Evolutionary conservation across 352 stramenopile species (phyloP).

Genomic region (Globisporangium abappressorium): DNA sequence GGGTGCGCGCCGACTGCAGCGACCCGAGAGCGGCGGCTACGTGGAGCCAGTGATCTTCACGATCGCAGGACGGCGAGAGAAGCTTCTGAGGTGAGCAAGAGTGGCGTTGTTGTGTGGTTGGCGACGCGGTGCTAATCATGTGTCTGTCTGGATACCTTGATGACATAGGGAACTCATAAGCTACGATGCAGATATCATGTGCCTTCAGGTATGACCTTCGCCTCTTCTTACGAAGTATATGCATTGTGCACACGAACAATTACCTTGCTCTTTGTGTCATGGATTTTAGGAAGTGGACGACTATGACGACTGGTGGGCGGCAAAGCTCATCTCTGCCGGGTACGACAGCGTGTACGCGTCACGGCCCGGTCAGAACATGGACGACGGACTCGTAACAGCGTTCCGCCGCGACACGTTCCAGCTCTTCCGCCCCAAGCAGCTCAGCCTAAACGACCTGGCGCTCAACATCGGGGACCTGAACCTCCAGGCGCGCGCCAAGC

Average conservation of each 20-base stretch:
- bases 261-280: not conserved
- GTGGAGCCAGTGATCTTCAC: constrained; percentile 51
- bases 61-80: constrained; percentile 49
- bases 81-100: constrained; percentile 32
- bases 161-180: constrained; percentile 59
- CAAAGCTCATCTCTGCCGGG: constrained; percentile 49
- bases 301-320: constrained; percentile 84
- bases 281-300: constrained; percentile 73
- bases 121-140: no score
- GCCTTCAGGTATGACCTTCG: constrained; percentile 51
- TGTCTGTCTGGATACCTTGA: not conserved
- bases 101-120: not conserved
- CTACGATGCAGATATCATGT: constrained; percentile 82
- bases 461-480: constrained; percentile 40
- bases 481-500: constrained; percentile 37
- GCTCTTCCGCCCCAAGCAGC: constrained; percentile 54
- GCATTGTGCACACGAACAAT: not conserved
- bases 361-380: constrained; percentile 27
- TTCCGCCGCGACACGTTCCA: constrained; percentile 78
- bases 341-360: constrained; percentile 83
- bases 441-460: constrained; percentile 63
- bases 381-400: constrained; percentile 78
- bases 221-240: not conserved
- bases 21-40: constrained; percentile 41
- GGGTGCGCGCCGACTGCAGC: constrained; percentile 49